phyloP scores from a whole-genome alignment of 2,329 filamentous ascomycete species.

The Parastagonospora nodorum region DNA sequence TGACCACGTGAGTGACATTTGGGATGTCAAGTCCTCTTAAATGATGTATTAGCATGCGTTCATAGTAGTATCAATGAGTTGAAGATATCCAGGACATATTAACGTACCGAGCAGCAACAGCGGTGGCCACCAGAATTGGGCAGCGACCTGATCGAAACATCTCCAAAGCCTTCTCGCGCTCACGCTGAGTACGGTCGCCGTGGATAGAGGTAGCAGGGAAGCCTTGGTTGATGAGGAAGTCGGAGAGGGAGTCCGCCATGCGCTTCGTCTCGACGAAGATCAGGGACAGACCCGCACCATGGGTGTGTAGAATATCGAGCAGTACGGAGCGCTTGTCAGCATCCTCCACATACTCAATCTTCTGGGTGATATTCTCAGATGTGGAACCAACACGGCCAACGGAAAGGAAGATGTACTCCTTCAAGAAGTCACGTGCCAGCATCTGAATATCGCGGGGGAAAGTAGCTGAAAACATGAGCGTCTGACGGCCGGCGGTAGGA shows the following conservation, averaged over 20 bases:
- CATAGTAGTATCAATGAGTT: neutral
- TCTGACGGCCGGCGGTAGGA: conserved; percentile 79
- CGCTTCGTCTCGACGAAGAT: conserved; percentile 99
- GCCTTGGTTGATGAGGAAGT: conserved; percentile 98
- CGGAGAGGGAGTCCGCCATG: conserved; percentile 96
- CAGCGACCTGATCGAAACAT: conserved; percentile 96
- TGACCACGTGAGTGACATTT: conserved; percentile 96
- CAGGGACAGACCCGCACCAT: conserved; percentile 84
- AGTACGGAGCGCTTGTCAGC: conserved; percentile 97
- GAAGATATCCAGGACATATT: neutral
- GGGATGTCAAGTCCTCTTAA: conserved; percentile 77
- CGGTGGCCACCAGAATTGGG: conserved; percentile 95
- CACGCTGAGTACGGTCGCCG: conserved; percentile 96
- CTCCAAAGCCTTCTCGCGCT: conserved; percentile 96
- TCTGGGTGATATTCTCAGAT: conserved; percentile 99
- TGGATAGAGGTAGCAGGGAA: conserved; percentile 99
- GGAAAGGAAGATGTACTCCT: conserved; percentile 98
- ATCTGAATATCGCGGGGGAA: conserved; percentile 99
- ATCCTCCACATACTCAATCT: conserved; percentile 97
- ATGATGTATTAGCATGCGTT: neutral
- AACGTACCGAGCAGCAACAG: conserved; percentile 76
- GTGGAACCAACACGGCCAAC: conserved; percentile 98
- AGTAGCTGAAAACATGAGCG: conserved; percentile 99
- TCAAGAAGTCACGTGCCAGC: conserved; percentile 97
- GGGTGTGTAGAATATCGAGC: conserved; percentile 94